Percentiles rank a stretch among this genome's conserved stretches.
Conservation (phyloP, 1,139 yeast genomes). For the Sugiyamaella grinbergsii region DNA sequence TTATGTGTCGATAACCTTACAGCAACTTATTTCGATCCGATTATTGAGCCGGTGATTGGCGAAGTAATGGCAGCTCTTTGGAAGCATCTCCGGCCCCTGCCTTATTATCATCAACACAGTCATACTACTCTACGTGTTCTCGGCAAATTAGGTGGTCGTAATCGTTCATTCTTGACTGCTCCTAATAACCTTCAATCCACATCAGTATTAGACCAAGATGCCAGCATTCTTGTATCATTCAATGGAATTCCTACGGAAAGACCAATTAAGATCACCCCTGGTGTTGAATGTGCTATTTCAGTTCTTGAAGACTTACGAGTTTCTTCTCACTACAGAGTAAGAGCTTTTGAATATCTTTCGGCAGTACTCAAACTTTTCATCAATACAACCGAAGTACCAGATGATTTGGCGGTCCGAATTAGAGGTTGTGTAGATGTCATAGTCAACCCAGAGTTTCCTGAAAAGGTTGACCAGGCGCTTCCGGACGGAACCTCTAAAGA, state of each 20-base stretch:
- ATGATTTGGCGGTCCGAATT: slow-evolving; percentile 52
- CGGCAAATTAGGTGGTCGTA: slow-evolving; percentile 96
- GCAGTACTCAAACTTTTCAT: slow-evolving; percentile 69
- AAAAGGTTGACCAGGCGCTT: slow-evolving; percentile 43
- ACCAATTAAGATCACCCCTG: slow-evolving; percentile 80
- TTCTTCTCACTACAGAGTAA: slow-evolving; percentile 66
- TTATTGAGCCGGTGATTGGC: slow-evolving; percentile 90
- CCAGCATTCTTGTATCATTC: slow-evolving; percentile 66
- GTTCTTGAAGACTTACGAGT: slow-evolving; percentile 68
- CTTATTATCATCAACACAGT: slow-evolving; percentile 87
- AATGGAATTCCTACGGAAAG: slow-evolving; percentile 66
- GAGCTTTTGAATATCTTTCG: slow-evolving; percentile 74
- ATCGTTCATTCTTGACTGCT: slow-evolving; percentile 78
- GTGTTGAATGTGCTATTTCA: slow-evolving; percentile 67
- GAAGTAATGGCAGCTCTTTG: slow-evolving; percentile 93
- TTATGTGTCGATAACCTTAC: slow-evolving; percentile 96
- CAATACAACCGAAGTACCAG: slow-evolving; percentile 65
- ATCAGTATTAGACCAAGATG: slow-evolving; percentile 64
- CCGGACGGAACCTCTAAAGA: slow-evolving; percentile 32
- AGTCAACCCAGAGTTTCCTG: slow-evolving; percentile 51
- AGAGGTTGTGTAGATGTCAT: slow-evolving; percentile 53
- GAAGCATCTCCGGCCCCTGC: slow-evolving; percentile 88
- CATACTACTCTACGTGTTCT: slow-evolving; percentile 91
- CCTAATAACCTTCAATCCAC: slow-evolving; percentile 63
- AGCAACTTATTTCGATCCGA: slow-evolving; percentile 95